A percentile compares a stretch with the other conserved stretches of the same genome.
Conservation (phyloP, 2,329 filamentous ascomycete species). For the Cladobotryum protrusum region DNA sequence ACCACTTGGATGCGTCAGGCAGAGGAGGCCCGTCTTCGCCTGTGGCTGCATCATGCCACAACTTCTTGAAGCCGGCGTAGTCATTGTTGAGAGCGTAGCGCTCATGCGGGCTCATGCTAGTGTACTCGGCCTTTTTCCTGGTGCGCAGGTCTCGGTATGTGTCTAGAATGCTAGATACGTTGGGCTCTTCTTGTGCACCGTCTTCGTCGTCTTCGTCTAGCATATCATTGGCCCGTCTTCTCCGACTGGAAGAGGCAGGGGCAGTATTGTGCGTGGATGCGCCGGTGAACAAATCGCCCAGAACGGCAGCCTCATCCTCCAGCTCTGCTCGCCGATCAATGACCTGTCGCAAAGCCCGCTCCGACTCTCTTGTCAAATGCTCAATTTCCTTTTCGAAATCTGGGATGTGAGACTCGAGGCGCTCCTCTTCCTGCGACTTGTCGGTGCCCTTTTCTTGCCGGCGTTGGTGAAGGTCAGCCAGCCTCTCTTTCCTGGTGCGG, state of each 20-base stretch:
- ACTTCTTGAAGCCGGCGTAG: conserved; percentile 52
- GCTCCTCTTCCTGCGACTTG: conserved; percentile 30
- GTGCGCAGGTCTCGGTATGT: conserved; percentile 32
- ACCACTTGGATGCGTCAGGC: conserved; percentile 50
- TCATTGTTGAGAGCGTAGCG: conserved; percentile 53
- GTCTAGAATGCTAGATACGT: conserved; percentile 21
- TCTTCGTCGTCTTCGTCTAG: conserved; percentile 13
- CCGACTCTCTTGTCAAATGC: conserved; percentile 38
- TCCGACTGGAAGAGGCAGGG: conserved; percentile 7
- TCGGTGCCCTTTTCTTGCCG: conserved; percentile 31
- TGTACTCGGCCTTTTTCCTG: conserved; percentile 38
- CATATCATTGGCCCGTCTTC: conserved; percentile 10
- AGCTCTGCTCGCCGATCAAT: conserved; percentile 46
- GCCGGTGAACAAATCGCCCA: conserved; percentile 30
- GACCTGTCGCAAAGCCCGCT: conserved; percentile 40
- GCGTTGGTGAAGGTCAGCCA: conserved; percentile 27
- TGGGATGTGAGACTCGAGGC: conserved; percentile 34
- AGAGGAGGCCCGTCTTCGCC: conserved; percentile 44
- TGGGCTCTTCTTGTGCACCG: conserved; percentile 20
- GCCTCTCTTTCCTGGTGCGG: conserved; percentile 28
- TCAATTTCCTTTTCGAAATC: conserved; percentile 35
- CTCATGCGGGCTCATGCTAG: conserved; percentile 33
- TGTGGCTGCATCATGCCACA: conserved; percentile 49
- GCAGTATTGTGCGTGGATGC: conserved; percentile 17
- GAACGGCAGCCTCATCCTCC: conserved; percentile 40